Conservation (phyloP, 495 filamentous ascomycete species). For the Neurospora tetraspora region DNA sequence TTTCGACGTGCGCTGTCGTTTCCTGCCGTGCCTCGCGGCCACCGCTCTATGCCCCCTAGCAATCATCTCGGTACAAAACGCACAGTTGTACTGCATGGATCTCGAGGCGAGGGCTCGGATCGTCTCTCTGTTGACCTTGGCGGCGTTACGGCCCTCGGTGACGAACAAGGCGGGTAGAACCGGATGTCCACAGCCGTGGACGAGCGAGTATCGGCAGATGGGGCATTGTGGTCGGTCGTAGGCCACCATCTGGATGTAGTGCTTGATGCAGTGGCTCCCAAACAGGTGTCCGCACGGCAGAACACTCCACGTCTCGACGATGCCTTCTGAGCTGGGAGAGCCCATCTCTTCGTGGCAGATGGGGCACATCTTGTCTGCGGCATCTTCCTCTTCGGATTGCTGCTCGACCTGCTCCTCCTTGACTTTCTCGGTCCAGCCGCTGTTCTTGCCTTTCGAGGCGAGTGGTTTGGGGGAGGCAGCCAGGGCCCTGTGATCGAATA, state of each 20-base stretch:
- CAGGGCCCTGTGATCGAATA: neutral
- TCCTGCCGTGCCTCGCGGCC: neutral
- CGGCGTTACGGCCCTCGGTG: neutral
- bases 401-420: conserved; percentile 5
- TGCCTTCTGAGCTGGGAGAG: conserved; percentile 23
- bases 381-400: conserved; percentile 5
- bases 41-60: neutral
- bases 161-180: conserved; percentile 17
- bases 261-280: conserved; percentile 37
- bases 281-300: conserved; percentile 37
- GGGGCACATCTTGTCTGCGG: conserved; percentile 24
- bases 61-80: neutral
- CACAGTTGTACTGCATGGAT: neutral
- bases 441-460: conserved; percentile 1
- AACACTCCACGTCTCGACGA: conserved; percentile 30
- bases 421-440: neutral
- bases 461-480: neutral
- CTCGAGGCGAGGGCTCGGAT: neutral
- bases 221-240: conserved; percentile 26
- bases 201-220: conserved; percentile 27
- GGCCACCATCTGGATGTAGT: conserved; percentile 31
- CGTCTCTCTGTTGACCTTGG: neutral
- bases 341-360: conserved; percentile 37
- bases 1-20: neutral
- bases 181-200: conserved; percentile 33